These are phyloP conservation scores for Ramularia endophylla DNA, from an alignment of 2,329 filamentous ascomycete species.

Conservation along the genomic window DNA sequence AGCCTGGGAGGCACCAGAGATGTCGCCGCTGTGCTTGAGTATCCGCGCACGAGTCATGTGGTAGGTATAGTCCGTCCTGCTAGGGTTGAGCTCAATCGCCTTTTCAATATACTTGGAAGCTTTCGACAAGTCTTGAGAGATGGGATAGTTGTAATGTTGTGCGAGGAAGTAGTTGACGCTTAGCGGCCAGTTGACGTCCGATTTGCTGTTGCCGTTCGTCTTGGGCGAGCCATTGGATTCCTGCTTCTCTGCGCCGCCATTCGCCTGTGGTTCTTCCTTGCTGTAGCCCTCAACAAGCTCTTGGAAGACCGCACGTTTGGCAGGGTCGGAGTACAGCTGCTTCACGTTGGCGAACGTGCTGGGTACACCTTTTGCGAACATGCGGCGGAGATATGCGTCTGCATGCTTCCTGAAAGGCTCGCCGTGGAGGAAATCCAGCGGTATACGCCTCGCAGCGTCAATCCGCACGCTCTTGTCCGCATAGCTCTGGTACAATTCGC, in stretches of 20 bases:
- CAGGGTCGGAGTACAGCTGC: slow-evolving; percentile 72
- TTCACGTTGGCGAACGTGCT: slow-evolving; percentile 98
- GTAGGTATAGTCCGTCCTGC: slow-evolving; percentile 85
- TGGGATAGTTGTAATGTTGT: slow-evolving; percentile 91
- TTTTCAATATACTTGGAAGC: slow-evolving; percentile 78
- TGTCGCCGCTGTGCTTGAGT: slow-evolving; percentile 81
- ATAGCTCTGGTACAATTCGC: slow-evolving; percentile 74
- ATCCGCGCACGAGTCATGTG: slow-evolving; percentile 94
- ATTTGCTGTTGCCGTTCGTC: slow-evolving; percentile 27
- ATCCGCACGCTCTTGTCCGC: slow-evolving; percentile 73
- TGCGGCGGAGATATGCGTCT: slow-evolving; percentile 70
- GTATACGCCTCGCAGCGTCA: slow-evolving; percentile 79
- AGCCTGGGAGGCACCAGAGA: slow-evolving; percentile 69
- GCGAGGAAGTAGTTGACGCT: slow-evolving; percentile 89
- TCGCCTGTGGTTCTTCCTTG: slow-evolving; percentile 27
- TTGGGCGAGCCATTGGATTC: slow-evolving; percentile 33
- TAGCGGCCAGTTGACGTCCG: slow-evolving; percentile 57
- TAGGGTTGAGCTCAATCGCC: slow-evolving; percentile 70
- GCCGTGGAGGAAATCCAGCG: slow-evolving; percentile 80
- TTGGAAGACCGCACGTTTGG: slow-evolving; percentile 72
- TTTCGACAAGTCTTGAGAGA: slow-evolving; percentile 76
- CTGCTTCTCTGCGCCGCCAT: slow-evolving; percentile 21
- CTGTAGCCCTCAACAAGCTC: slow-evolving; percentile 74
- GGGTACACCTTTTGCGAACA: slow-evolving; percentile 88
- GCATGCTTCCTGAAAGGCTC: slow-evolving; percentile 75